Evolutionary conservation across 495 filamentous ascomycete species (phyloP).

Genomic region (Sordaria brevicollis): DNA sequence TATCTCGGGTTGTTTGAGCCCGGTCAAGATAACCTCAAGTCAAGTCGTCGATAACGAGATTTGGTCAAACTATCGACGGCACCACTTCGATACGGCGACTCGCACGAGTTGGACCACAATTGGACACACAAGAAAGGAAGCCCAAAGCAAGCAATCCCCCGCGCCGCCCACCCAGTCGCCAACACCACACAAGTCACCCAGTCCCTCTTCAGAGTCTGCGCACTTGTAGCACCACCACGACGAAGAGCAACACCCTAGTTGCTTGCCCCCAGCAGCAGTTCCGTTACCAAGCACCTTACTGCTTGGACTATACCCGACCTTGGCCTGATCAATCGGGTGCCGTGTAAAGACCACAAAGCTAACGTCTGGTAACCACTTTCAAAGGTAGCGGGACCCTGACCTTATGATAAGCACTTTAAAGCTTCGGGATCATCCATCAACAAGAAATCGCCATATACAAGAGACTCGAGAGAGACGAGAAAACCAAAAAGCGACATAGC

Average conservation of each 20-base stretch:
- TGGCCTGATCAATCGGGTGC: background rate
- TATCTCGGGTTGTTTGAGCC: background rate
- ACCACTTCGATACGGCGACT: background rate
- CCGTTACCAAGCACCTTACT: background rate
- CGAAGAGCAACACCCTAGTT: background rate
- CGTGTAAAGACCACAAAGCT: background rate
- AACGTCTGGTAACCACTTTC: background rate
- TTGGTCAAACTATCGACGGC: background rate
- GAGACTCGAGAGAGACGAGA: background rate
- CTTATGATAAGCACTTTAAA: background rate
- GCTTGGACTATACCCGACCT: background rate
- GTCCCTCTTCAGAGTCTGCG: background rate
- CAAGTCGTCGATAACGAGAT: background rate
- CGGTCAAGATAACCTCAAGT: background rate
- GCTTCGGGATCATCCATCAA: background rate
- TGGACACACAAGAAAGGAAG: background rate
- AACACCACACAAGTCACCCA: background rate
- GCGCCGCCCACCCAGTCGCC: background rate
- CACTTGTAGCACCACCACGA: background rate
- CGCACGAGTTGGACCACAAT: background rate
- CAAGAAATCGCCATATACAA: background rate
- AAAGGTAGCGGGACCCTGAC: background rate
- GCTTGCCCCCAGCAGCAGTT: background rate
- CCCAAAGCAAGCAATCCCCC: background rate
- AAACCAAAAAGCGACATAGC: background rate